Evolutionary conservation across 1,284 basidiomycete species (phyloP).

Genomic region (Coriolopsis trogii): DNA sequence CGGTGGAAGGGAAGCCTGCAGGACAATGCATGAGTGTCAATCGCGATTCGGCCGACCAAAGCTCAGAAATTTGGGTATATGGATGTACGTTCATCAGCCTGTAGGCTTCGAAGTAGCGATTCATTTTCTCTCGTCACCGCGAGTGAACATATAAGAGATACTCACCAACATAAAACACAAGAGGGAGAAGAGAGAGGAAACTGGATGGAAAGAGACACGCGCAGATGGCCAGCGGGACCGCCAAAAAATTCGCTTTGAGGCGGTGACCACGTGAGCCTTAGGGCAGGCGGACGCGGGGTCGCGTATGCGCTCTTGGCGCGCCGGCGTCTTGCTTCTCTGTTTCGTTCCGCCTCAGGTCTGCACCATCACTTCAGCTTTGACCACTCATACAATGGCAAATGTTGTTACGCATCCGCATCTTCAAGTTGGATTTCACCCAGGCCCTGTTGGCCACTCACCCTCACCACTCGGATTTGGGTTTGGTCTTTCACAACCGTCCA

Average conservation of each 20-base stretch:
- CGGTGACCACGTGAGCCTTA: conserved; percentile 37
- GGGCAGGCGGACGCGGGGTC: conserved; percentile 39
- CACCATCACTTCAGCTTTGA: conserved; percentile 17
- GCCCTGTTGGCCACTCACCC: conserved; percentile 61
- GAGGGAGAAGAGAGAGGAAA: background rate
- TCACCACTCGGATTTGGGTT: conserved; percentile 75
- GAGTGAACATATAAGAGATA: conserved; percentile 14
- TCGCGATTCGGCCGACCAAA: conserved; percentile 17
- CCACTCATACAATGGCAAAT: conserved; percentile 61
- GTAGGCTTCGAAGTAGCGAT: conserved; percentile 83
- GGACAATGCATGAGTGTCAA: conserved; percentile 10
- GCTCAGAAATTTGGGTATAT: conserved; percentile 91
- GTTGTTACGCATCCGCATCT: conserved; percentile 56
- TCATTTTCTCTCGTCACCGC: conserved; percentile 68
- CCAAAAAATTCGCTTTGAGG: conserved; percentile 27
- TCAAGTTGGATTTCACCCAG: conserved; percentile 64
- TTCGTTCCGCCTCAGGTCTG: conserved; percentile 29
- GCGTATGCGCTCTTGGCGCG: conserved; percentile 22
- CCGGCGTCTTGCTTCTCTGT: conserved; percentile 34
- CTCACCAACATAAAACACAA: conserved; percentile 8
- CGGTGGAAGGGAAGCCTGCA: background rate
- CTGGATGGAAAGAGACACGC: conserved; percentile 22
- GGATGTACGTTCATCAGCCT: conserved; percentile 64
- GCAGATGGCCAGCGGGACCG: background rate
- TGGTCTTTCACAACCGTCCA: conserved; percentile 50